Evolutionary conservation across 768 basidiomycete genomes (phyloP), one percentile per base, ranked within the genome.

Genomic region (Hypholoma fasciculare): DNA sequence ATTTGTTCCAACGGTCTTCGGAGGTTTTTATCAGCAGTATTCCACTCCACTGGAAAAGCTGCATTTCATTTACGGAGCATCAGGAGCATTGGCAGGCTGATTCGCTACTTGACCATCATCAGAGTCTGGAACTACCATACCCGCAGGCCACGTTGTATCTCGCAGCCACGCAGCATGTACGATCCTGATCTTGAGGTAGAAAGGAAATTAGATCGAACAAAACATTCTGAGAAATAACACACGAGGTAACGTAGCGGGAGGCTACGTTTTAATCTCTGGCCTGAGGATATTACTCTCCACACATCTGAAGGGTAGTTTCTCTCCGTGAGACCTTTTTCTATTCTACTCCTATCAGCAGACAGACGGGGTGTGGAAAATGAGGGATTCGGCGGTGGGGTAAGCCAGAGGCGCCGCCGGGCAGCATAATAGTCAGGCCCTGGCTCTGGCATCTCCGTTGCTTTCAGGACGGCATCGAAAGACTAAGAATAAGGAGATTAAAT

Each of bases 71-170:
- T 48, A 54, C 49, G 46, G 20, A 14, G 8, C 9, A 54, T 44
- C 37, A 12, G 19, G 34, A 23, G 2, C 19, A 40, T 20, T n/a
- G 12, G 17, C 39, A 20, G 38, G 7, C 23, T 52, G 53, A 23
- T 34, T 54, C 30, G 17, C 43, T 46, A 11, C 34, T 46, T 54
- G 53, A 12, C 78, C 75, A 46, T 88, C 83, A 63, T 89, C 88
- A 13, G 87, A 78, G 52, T 85, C 83, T 8, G 84, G 87, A n/a
- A 74, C 88, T 3, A 76, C 71, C 38, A 81, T 76, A 16, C 82
- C 85, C 39, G 74, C 71, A 17, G 91, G 91, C 91, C 91, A 93
- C 46, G 87, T 90, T 49, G 83, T 78, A 59, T 93, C 90, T 51
- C 83, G 83, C 47, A 89, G 70, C 91, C 91, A 93, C 37, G 86